Percentiles rank a stretch among this genome's conserved stretches.
phyloP scores from a whole-genome alignment of 805 yeast species.

The Suhomyces xylopsoci region DNA sequence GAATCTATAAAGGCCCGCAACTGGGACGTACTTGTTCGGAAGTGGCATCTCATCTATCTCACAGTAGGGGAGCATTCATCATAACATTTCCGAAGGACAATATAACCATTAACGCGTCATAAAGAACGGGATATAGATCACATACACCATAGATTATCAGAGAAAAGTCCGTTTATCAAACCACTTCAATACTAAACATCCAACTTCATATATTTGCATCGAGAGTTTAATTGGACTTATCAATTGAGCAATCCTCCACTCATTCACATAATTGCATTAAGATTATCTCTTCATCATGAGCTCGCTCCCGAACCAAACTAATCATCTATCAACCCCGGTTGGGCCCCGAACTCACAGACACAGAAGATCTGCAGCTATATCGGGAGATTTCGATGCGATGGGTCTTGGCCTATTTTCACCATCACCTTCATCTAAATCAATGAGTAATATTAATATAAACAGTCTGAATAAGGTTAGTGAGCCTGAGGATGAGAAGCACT shows the following conservation, averaged over 20 bases:
- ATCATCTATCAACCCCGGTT: slow-evolving; percentile 1
- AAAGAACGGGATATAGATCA: neutral
- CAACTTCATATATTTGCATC: neutral
- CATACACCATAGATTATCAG: neutral
- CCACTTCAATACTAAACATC: neutral
- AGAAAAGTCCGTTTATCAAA: neutral
- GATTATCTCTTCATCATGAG: slow-evolving; percentile 4
- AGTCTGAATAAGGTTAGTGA: neutral
- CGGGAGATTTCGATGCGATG: slow-evolving; percentile 71
- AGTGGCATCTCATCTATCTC: neutral
- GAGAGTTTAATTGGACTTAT: neutral
- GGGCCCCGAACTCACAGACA: slow-evolving; percentile 61
- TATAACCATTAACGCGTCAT: neutral
- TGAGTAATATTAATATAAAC: slow-evolving; percentile 6
- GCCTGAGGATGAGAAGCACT: slow-evolving; percentile 26
- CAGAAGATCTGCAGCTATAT: slow-evolving; percentile 81
- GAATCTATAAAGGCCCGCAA: neutral
- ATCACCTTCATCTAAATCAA: slow-evolving; percentile 11
- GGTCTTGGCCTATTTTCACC: slow-evolving; percentile 38
- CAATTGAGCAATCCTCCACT: neutral
- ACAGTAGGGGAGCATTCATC: neutral
- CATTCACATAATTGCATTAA: neutral
- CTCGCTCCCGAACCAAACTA: slow-evolving; percentile 7
- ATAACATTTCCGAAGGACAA: neutral
- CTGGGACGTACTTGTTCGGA: slow-evolving; percentile 1